Evolutionary conservation across 2,329 filamentous ascomycete species (phyloP).

Genomic region (Chaetomium olivaceum): DNA sequence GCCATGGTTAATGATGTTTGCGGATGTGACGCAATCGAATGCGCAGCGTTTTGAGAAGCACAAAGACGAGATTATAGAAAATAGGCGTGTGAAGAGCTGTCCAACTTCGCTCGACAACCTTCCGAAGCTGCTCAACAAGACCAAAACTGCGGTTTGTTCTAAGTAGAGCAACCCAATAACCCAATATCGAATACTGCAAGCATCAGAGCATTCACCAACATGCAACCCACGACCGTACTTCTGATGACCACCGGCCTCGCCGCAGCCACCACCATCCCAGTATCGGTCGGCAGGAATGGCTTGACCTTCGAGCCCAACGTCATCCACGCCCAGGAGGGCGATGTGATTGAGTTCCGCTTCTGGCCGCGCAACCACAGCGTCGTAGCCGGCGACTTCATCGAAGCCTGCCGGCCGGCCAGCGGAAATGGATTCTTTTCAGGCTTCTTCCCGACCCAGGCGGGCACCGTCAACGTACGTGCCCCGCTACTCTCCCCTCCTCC

Average conservation of each 20-base stretch:
- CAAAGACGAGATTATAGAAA: not conserved
- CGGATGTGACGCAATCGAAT: slow-evolving; percentile 2
- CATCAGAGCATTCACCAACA: not conserved
- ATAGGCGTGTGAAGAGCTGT: not conserved
- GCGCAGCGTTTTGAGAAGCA: not conserved
- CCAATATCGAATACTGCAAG: not conserved
- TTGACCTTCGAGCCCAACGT: slow-evolving; percentile 54
- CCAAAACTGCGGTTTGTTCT: not conserved
- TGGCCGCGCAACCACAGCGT: slow-evolving; percentile 54
- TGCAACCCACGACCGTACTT: slow-evolving; percentile 1
- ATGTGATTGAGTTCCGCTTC: slow-evolving; percentile 58
- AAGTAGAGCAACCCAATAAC: not conserved
- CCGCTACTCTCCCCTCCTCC: not conserved
- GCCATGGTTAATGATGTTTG: not conserved
- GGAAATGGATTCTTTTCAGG: slow-evolving; percentile 47
- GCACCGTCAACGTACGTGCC: slow-evolving; percentile 25
- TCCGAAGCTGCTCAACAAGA: not conserved
- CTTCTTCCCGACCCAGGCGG: slow-evolving; percentile 44
- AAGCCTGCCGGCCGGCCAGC: slow-evolving; percentile 43
- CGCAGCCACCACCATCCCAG: slow-evolving; percentile 23
- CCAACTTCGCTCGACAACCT: not conserved
- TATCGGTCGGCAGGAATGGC: slow-evolving; percentile 34
- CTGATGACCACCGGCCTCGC: slow-evolving; percentile 19
- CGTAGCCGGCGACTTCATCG: slow-evolving; percentile 37
- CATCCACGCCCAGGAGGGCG: slow-evolving; percentile 50